A percentile compares a stretch with the other conserved stretches of the same genome.
Conservation (phyloP, 495 filamentous ascomycete genomes). For the Hypoxylon fuscum region DNA sequence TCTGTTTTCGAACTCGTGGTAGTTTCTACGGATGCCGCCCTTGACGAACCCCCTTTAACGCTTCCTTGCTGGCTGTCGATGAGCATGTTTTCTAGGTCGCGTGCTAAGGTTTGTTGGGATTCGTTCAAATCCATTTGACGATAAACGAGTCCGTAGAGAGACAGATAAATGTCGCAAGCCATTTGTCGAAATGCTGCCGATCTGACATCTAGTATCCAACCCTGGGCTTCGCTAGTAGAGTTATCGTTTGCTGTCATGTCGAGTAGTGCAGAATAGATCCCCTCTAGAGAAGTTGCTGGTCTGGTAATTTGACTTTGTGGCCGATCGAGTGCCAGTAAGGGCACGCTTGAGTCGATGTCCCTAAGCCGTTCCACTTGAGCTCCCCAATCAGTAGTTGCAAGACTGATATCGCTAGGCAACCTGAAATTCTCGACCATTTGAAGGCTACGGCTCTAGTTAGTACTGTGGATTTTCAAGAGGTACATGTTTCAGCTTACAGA, state of each 20-base stretch:
- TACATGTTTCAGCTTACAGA: slow-evolving; percentile 32
- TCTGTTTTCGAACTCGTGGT: slow-evolving; percentile 21
- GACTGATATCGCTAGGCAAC: slow-evolving; percentile 15
- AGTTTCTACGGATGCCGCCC: slow-evolving; percentile 21
- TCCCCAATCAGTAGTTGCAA: slow-evolving; percentile 29
- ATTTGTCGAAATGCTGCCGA: slow-evolving; percentile 25
- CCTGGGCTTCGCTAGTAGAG: neutral
- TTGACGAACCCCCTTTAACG: slow-evolving; percentile 20
- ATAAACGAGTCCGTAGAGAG: slow-evolving; percentile 33
- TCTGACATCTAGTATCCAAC: slow-evolving; percentile 7
- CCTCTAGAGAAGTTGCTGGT: slow-evolving; percentile 24
- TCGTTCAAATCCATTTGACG: slow-evolving; percentile 13
- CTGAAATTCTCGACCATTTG: slow-evolving; percentile 27
- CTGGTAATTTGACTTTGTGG: slow-evolving; percentile 10
- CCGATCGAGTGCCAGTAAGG: slow-evolving; percentile 20
- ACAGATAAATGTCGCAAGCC: slow-evolving; percentile 40
- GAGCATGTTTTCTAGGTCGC: slow-evolving; percentile 29
- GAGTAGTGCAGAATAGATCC: slow-evolving; percentile 20
- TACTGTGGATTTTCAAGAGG: neutral
- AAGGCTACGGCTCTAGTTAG: slow-evolving; percentile 33
- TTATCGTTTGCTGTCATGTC: slow-evolving; percentile 3
- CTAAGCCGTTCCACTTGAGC: slow-evolving; percentile 29
- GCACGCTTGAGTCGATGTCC: slow-evolving; percentile 19
- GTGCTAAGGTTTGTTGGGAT: slow-evolving; percentile 9
- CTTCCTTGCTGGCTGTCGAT: slow-evolving; percentile 38